Conservation (phyloP, 805 yeast species). For the Deakozyma indianensis region DNA sequence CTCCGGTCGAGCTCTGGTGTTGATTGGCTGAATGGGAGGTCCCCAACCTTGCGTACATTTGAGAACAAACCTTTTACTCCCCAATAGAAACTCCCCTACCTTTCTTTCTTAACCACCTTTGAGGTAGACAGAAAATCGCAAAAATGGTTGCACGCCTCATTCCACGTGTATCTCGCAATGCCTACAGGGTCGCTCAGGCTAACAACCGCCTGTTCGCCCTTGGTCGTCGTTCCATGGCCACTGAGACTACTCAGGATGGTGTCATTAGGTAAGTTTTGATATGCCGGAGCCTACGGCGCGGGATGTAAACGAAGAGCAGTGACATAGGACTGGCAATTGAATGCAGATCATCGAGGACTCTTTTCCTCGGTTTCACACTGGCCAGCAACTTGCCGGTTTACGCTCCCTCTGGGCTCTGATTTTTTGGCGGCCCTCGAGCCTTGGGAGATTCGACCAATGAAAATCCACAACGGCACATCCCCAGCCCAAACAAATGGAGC, state of each 20-base stretch:
- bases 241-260: slow-evolving; percentile 65
- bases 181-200: slow-evolving; percentile 80
- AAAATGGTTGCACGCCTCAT: slow-evolving; percentile 35
- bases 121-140: slow-evolving; percentile 1
- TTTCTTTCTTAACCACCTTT: slow-evolving; percentile 3
- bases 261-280: slow-evolving; percentile 66
- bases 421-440: too few relatives aligned
- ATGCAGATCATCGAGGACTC: too few relatives aligned
- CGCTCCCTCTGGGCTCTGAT: too few relatives aligned
- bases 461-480: slow-evolving; percentile 1
- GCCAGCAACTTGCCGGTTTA: too few relatives aligned
- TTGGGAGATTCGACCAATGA: slow-evolving; percentile 1
- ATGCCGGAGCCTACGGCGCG: too few relatives aligned
- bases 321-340: too few relatives aligned
- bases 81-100: slow-evolving; percentile 1
- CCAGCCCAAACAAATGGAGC: background rate
- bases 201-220: slow-evolving; percentile 42
- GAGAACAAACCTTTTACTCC: background rate
- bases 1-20: too few relatives aligned
- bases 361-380: too few relatives aligned
- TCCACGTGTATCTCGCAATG: slow-evolving; percentile 52
- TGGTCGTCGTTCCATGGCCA: slow-evolving; percentile 50
- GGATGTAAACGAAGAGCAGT: background rate
- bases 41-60: background rate
- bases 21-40: background rate